Evolutionary conservation across 768 basidiomycete species (phyloP), one percentile per base, ranked within the genome.

Genomic region (Sporobolomyces roseus): DNA sequence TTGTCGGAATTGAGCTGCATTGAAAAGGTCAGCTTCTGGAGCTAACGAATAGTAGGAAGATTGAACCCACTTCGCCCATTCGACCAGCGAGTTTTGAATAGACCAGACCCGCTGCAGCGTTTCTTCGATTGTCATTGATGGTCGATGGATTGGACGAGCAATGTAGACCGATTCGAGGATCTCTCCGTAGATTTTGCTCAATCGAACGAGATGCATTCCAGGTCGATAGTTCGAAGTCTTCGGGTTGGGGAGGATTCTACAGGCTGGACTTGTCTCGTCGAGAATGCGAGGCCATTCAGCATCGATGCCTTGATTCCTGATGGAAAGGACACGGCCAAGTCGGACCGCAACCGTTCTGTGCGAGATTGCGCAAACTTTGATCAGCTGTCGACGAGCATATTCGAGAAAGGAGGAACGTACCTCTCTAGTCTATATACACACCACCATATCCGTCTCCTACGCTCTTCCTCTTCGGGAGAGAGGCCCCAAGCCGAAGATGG

Each of bases 161-260:
- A 52, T 52, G 50, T 52, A 52, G 19, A 52, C 50, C 10, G 50
- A 52, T 32, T 52, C 50, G 50, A 52, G 50, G 19, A 52, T 52
- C 4, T 52, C 50, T 52, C 50, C 50, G 19, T 29, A 30, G 13
- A 52, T 29, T 4, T 27, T 16, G 27, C 50, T 52, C 25, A 52
- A 27, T 4, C 50, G 25, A 27, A 52, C 50, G 25, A 52, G 50
- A 27, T 52, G 50, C 13, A 52, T 12, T 27, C 50, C 50, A 32
- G 50, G 25, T 52, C 30, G 6, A 21, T 52, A 52, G 27, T 30
- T 52, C 25, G 30, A 27, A 10, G 6, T 8, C 10, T 27, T 27
- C 27, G 50, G 50, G 8, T 6, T 8, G 30, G 4, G 25, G 21
- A 52, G 50, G 19, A 29, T 32, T 6, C 12, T 27, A 19, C 50